A percentile compares a stretch with the other conserved stretches of the same genome.
These are phyloP conservation scores for Brassica juncea DNA, from an alignment of 345 rosid species.

Conservation along the genomic window DNA sequence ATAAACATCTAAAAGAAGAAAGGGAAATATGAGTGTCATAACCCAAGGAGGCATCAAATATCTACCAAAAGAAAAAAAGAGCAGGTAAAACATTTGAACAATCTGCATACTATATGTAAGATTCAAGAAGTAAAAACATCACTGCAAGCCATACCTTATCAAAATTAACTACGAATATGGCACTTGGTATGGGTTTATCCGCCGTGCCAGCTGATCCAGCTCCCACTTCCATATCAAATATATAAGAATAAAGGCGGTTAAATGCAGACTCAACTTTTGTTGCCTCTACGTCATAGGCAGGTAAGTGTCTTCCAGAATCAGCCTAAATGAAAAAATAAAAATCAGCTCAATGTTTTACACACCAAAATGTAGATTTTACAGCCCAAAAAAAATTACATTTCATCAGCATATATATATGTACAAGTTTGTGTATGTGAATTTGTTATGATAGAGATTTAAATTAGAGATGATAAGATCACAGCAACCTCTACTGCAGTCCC, in stretches of 20 bases:
- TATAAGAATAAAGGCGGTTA: constrained; percentile 71
- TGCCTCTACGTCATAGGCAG: constrained; percentile 91
- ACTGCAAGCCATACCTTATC: constrained; percentile 70
- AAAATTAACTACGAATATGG: constrained; percentile 86
- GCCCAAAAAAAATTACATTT: neutral
- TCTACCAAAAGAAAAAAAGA: neutral
- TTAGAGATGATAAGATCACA: constrained; percentile 15
- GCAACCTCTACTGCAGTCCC: constrained; percentile 90
- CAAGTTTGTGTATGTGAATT: neutral
- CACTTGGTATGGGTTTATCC: constrained; percentile 83
- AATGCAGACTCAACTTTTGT: constrained; percentile 73
- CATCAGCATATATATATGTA: constrained; percentile 4
- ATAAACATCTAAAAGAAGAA: neutral
- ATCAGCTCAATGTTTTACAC: neutral
- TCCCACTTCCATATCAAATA: constrained; percentile 69
- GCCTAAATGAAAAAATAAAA: constrained; percentile 41
- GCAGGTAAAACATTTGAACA: constrained; percentile 6
- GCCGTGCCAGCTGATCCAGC: constrained; percentile 51
- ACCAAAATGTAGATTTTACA: constrained; percentile 10
- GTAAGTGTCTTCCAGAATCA: constrained; percentile 93
- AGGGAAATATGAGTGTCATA: constrained; percentile 4
- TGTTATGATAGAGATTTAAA: neutral
- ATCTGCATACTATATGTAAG: constrained; percentile 15
- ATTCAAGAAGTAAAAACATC: constrained; percentile 21
- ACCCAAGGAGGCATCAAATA: constrained; percentile 5